phyloP scores from a whole-genome alignment of 805 yeast genomes.

The Metschnikowia arizonensis region DNA sequence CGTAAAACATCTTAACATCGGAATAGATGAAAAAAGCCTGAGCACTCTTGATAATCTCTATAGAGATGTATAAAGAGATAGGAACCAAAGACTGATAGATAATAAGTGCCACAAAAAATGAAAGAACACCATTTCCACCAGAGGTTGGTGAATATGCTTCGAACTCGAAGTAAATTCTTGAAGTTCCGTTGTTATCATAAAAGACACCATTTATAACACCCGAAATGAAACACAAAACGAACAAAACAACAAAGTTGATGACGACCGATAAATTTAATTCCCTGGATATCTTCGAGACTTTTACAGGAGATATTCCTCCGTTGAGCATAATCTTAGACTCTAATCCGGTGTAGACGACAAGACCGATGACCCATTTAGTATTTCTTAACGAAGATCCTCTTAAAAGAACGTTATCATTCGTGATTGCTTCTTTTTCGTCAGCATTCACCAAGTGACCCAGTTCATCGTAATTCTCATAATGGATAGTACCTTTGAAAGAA shows the following conservation, averaged over 20 bases:
- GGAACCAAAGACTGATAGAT: conserved; percentile 79
- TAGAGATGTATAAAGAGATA: conserved; percentile 74
- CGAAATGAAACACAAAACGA: conserved; percentile 62
- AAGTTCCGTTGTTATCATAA: conserved; percentile 41
- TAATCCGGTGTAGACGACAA: conserved; percentile 70
- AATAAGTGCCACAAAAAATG: conserved; percentile 72
- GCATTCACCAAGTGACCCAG: conserved; percentile 27
- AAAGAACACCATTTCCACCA: conserved; percentile 62
- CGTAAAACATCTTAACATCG: conserved; percentile 69
- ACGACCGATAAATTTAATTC: conserved; percentile 65
- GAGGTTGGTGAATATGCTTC: conserved; percentile 57
- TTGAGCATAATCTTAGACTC: conserved; percentile 77
- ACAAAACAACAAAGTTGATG: conserved; percentile 57
- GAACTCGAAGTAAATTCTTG: conserved; percentile 56
- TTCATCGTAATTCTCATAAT: conserved; percentile 43
- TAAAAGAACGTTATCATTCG: conserved; percentile 58
- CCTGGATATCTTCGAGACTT: conserved; percentile 59
- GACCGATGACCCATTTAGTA: conserved; percentile 71
- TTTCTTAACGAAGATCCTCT: conserved; percentile 73
- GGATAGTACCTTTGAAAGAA: conserved; percentile 61
- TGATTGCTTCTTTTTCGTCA: conserved; percentile 52
- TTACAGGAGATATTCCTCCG: conserved; percentile 74
- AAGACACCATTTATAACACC: conserved; percentile 69
- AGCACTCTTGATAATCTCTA: conserved; percentile 77
- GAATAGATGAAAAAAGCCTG: conserved; percentile 79